Evolutionary conservation across 1,139 yeast species (phyloP), one percentile per base, ranked within the genome.

Genomic region (Kodamaea anthophila): DNA sequence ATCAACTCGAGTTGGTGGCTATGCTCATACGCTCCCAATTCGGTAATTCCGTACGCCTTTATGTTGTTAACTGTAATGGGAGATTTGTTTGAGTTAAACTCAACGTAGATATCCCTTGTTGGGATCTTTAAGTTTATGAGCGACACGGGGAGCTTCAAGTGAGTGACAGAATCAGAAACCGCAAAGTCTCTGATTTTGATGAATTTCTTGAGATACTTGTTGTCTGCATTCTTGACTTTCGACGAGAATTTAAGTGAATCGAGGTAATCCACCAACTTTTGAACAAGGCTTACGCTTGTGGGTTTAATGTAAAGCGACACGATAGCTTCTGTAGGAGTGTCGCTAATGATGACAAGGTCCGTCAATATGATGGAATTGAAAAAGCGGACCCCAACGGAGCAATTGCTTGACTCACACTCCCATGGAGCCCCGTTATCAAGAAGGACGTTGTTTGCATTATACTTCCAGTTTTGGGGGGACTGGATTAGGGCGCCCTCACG

Each of bases 21-120:
- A 32, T 54, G 51, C 33, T 49, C 55, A 34, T 49, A 51, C 9
- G 62, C 45, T 34, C 53, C 39, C 13, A 46, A 43, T 34, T 62
- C 67, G 26, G 55, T 54, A 13, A 65, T 53, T 3, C 73, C 73
- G 38, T 58, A 65, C 0, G 55, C 66, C 40, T 60, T 56, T 18
- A 65, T 25, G 29, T 49, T 52, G 25, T 40, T 49, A 26, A 63
- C 39, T 9, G 53, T 55, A n/a, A 55, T 44, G 4, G 30, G 27
- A 1, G 51, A 44, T 9, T 31, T 26, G 12, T 36, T 36, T 4
- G 53, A 39, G 18, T 38, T 43, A 18, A 67, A 46, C 33, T 61
- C 61, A 15, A 67, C 26, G 42, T 58, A 65, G 5, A 67, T 35
- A 37, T 65, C 71, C 26, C 46, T 49, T 2, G 51, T 46, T 5